Evolutionary conservation across 306 rosid genomes (phyloP), one percentile per base, ranked within the genome.

Genomic region (Ormosia semicastrata): DNA sequence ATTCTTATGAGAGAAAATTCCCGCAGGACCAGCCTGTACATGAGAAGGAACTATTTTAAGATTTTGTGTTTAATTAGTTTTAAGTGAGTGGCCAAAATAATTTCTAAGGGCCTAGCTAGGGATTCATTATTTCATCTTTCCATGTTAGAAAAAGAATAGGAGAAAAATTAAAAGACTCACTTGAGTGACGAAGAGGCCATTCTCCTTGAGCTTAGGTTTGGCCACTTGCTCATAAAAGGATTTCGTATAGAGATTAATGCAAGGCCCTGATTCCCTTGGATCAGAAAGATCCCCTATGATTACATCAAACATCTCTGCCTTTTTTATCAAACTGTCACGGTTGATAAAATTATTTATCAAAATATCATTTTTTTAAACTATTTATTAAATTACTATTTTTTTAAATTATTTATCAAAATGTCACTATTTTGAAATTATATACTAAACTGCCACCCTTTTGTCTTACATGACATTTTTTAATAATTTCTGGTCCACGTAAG

Each of bases 281-380:
- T 58, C 24, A 8, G 41, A 9, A 30, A 59, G 7, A 30, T 75
- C 58, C 5, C 79, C 69, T 0, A 59, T 0, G n/a, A 75, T 75
- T 13, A 59, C 58, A 57, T 75, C 79, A 58, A 75, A 75, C 32
- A 7, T 75, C 33, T 41, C 79, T n/a, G n/a, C n/a, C n/a, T n/a
- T n/a, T n/a, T n/a, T n/a, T n/a, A n/a, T n/a, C n/a, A n/a, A n/a
- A n/a, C n/a, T n/a, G n/a, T n/a, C n/a, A n/a, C n/a, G n/a, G n/a
- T n/a, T n/a, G n/a, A n/a, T n/a, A n/a, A n/a, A n/a, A n/a, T n/a
- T n/a, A n/a, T n/a, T n/a, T n/a, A n/a, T n/a, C n/a, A n/a, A n/a
- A n/a, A n/a, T n/a, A n/a, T n/a, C n/a, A n/a, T n/a, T n/a, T n/a
- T n/a, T n/a, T n/a, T n/a, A n/a, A n/a, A n/a, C n/a, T n/a, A n/a